Evolutionary conservation across 192 early-diverging fungal species (phyloP).

Genomic region (Gaertneriomyces sp.): DNA sequence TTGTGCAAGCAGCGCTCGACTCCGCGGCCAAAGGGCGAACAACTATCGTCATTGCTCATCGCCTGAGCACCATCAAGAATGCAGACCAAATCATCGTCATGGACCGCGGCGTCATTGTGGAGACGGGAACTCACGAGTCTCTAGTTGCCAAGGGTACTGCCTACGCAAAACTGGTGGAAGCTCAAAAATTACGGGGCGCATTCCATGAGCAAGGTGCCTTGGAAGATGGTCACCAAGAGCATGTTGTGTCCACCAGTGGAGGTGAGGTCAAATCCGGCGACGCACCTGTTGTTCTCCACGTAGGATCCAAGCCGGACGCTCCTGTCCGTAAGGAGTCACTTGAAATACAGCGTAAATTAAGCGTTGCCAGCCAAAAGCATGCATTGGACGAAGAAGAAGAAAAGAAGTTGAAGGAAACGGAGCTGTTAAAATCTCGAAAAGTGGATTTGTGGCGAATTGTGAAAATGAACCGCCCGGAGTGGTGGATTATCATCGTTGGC

Average conservation of each 20-base stretch:
- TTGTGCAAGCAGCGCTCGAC: slow-evolving; percentile 51
- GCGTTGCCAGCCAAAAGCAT: background rate
- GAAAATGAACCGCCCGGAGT: slow-evolving; percentile 45
- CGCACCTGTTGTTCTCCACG: slow-evolving; percentile 3
- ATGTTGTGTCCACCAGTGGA: background rate
- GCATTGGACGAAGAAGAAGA: slow-evolving; percentile 11
- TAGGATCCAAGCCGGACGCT: background rate
- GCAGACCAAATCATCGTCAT: slow-evolving; percentile 82
- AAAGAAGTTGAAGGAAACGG: background rate
- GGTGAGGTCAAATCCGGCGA: slow-evolving; percentile 3
- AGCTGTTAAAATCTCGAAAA: slow-evolving; percentile 10
- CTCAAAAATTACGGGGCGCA: slow-evolving; percentile 26
- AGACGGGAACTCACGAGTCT: slow-evolving; percentile 80
- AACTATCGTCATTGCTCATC: slow-evolving; percentile 88
- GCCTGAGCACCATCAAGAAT: slow-evolving; percentile 83
- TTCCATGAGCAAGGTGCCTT: background rate
- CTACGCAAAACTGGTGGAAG: slow-evolving; percentile 68
- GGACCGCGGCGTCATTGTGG: slow-evolving; percentile 51
- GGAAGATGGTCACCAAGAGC: slow-evolving; percentile 2
- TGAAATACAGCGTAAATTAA: background rate
- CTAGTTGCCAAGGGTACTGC: slow-evolving; percentile 56
- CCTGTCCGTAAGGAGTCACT: slow-evolving; percentile 3
- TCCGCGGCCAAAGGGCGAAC: slow-evolving; percentile 58
- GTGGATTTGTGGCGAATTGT: slow-evolving; percentile 29
- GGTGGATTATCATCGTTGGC: slow-evolving; percentile 33